These are phyloP conservation scores for Flaveria trinervia DNA, from an alignment of 129 eudicot species.

Conservation along the genomic window DNA sequence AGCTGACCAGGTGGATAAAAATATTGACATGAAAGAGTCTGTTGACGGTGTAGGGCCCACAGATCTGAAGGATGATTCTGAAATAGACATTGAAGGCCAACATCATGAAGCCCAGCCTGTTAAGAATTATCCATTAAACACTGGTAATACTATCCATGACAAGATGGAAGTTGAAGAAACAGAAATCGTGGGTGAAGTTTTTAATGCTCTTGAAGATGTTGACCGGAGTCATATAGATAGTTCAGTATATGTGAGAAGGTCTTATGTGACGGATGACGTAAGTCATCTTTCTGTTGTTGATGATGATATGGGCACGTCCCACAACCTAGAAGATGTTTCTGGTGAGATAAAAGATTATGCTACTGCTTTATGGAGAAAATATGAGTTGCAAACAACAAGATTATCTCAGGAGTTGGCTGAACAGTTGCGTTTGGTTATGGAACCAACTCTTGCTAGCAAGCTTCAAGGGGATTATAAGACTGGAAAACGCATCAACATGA, in stretches of 20 bases:
- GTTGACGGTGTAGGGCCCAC: conserved; percentile 41
- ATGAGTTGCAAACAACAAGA: conserved; percentile 71
- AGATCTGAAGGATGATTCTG: conserved; percentile 38
- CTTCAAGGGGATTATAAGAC: conserved; percentile 96
- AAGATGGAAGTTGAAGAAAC: conserved; percentile 32
- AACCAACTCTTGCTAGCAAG: conserved; percentile 96
- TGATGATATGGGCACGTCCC: conserved; percentile 53
- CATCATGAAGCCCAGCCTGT: conserved; percentile 33
- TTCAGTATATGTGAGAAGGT: conserved; percentile 53
- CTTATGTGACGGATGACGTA: conserved; percentile 48
- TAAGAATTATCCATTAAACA: conserved; percentile 36
- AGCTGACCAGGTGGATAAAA: conserved; percentile 65
- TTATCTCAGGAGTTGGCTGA: conserved; percentile 94
- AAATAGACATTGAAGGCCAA: conserved; percentile 55
- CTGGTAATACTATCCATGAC: conserved; percentile 28
- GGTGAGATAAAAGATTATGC: conserved; percentile 56
- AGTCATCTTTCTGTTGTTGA: conserved; percentile 44
- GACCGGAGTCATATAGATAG: conserved; percentile 38
- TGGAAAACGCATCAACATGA: conserved; percentile 96
- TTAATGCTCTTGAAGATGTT: conserved; percentile 22
- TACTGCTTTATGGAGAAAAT: conserved; percentile 75
- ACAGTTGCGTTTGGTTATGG: conserved; percentile 93
- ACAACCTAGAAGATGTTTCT: conserved; percentile 42
- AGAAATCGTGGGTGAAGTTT: conserved; percentile 42
- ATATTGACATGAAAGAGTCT: conserved; percentile 45